Conservation (phyloP, 169 alveolate species). For the Cyclospora cayetanensis region DNA sequence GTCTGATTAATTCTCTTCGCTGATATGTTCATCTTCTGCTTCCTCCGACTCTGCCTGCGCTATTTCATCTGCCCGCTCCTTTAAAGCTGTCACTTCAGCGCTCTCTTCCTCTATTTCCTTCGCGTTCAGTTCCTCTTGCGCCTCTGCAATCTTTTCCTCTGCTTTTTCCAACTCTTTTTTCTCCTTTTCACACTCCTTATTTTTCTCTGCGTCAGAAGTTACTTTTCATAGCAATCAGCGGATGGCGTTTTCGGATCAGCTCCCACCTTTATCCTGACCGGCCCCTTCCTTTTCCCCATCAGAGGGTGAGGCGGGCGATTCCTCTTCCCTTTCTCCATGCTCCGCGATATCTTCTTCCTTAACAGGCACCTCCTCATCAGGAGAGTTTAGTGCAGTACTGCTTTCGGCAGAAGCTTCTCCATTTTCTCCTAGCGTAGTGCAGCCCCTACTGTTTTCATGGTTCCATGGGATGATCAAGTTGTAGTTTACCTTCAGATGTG, state of each 20-base stretch:
- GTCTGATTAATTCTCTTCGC: not conserved
- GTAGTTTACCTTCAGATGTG: not conserved
- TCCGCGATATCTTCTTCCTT: not conserved
- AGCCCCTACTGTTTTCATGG: not conserved
- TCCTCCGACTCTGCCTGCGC: slow-evolving; percentile 42
- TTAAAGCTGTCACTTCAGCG: not conserved
- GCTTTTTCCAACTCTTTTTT: slow-evolving; percentile 54
- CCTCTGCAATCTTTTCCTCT: slow-evolving; percentile 15
- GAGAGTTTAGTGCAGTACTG: not conserved
- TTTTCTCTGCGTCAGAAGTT: slow-evolving; percentile 19
- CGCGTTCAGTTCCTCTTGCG: slow-evolving; percentile 32
- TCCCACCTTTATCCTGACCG: not conserved
- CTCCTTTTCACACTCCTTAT: not conserved
- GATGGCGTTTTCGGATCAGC: not conserved
- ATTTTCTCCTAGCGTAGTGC: not conserved
- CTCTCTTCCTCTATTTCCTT: not conserved
- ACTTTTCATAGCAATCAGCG: too few relatives aligned
- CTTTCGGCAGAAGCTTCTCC: not conserved
- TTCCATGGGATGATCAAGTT: too few relatives aligned
- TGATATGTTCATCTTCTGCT: slow-evolving; percentile 15
- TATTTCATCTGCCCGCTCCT: not conserved
- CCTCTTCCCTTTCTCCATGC: not conserved
- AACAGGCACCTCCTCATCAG: not conserved
- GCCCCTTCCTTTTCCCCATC: not conserved
- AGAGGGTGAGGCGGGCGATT: not conserved